Percentiles rank a stretch among this genome's conserved stretches.
Conservation (phyloP, 768 basidiomycete species). For the Hypholoma sublateritium region DNA sequence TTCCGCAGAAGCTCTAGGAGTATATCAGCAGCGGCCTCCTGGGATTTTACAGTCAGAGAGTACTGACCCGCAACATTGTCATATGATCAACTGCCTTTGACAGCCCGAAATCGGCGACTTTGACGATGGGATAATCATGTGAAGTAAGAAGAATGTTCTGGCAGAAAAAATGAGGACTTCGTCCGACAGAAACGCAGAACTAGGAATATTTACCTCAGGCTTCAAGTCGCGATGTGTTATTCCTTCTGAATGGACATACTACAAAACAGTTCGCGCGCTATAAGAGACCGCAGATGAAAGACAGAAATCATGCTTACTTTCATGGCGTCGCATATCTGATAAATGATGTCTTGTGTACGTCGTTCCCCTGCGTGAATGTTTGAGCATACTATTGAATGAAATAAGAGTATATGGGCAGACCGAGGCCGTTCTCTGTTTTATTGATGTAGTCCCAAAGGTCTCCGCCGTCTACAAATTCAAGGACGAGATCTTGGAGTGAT, state of each 20-base stretch:
- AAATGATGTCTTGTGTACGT: background rate
- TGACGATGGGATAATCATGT: background rate
- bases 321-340: background rate
- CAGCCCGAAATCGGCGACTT: background rate
- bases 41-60: background rate
- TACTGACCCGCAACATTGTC: background rate
- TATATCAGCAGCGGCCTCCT: background rate
- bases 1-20: background rate
- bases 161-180: background rate
- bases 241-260: background rate
- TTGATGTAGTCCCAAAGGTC: background rate
- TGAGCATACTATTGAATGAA: background rate
- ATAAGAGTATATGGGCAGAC: background rate
- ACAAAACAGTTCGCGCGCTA: background rate
- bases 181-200: background rate
- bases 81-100: background rate
- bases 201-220: background rate
- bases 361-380: background rate
- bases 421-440: background rate
- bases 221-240: background rate
- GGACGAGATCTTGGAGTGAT: background rate
- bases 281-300: background rate
- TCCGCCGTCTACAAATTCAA: background rate
- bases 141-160: slow-evolving; percentile 1
- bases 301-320: background rate